These are phyloP conservation scores for Cladosporium colombiae DNA, from an alignment of 2,329 filamentous ascomycete species.

Conservation along the genomic window DNA sequence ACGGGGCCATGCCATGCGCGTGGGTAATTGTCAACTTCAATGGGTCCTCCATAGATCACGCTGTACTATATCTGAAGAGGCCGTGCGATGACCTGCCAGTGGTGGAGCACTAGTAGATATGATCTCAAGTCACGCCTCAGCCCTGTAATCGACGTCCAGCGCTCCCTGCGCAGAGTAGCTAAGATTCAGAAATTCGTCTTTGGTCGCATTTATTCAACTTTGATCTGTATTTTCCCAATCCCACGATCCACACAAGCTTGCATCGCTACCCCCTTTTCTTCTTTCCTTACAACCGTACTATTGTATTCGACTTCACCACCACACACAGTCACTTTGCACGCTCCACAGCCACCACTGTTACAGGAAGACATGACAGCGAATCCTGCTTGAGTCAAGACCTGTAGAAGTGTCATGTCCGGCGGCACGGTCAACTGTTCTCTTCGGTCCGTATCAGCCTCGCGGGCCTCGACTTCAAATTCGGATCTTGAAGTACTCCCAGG, in stretches of 20 bases:
- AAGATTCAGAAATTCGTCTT: not conserved
- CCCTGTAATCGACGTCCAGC: too few species aligned
- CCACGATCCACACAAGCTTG: conserved; percentile 42
- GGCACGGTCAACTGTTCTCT: conserved; percentile 48
- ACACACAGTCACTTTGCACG: conserved; percentile 44
- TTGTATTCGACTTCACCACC: conserved; percentile 43
- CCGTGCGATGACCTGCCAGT: too few species aligned
- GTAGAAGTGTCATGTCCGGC: conserved; percentile 44
- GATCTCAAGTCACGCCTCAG: too few species aligned
- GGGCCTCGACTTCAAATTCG: not conserved
- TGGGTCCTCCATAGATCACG: too few species aligned
- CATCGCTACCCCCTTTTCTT: conserved; percentile 40
- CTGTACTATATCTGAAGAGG: too few species aligned
- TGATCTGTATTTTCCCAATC: conserved; percentile 19
- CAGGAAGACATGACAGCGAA: conserved; percentile 49
- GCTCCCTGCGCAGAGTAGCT: not conserved
- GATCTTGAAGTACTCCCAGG: conserved; percentile 12
- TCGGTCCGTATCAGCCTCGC: not conserved
- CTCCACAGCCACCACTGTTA: conserved; percentile 48
- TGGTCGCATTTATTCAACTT: not conserved
- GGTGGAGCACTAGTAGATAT: too few species aligned
- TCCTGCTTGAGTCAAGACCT: conserved; percentile 44
- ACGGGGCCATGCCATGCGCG: not conserved
- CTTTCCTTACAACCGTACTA: conserved; percentile 40
- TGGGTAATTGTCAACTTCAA: not conserved